Base-by-base conservation (phyloP, 2,329 filamentous ascomycete species). In the Claviceps cyperi region DNA sequence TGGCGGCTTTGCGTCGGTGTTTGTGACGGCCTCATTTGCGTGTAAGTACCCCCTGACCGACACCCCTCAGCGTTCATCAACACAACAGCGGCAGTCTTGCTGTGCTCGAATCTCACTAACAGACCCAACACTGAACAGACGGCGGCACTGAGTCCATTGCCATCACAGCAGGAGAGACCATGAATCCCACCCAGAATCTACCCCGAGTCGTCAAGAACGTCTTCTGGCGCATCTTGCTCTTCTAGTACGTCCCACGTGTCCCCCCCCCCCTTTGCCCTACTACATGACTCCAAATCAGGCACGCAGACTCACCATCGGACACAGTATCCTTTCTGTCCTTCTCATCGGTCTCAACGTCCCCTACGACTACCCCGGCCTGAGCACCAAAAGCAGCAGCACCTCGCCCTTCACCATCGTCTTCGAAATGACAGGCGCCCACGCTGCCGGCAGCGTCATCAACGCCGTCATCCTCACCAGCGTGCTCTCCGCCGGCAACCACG, bases 101-200 rank as follows among this genome's bases (percentile, higher is more conserved):
- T 28, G 28, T 28, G 28, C 28, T 28, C 28, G 28, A 28, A 28
- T 28, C 3, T 11, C 28, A 9, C 28, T 28, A 28, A 28, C 9
- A 28, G n/a, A 7, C 14, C 2, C 17, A 15, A 37, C n/a, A n/a
- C n/a, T n/a, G n/a, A n/a, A n/a, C 21, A 66, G 63, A 65, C 36
- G 63, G 64, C 36, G 80, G 79, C 48, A 81, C 78, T 2, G 80
- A 83, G 61, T 77, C 74, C 36, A 81, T 83, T 46, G 79, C 78
- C 47, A 79, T 83, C 51, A 82, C 80, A 0, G 80, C 80, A 1
- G 80, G 80, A 43, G 80, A 84, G 61, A 83, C 80, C 2, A 77
- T 75, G 55, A 71, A 83, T 55, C 80, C 81, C 0, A 70, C 75
- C 17, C 73, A 71, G 54, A 81, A 73, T 50, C 65, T 84, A 36